Percentiles rank a stretch among this genome's conserved stretches.
Conservation (phyloP, 768 basidiomycete genomes). For the Phylloporus sp. region DNA sequence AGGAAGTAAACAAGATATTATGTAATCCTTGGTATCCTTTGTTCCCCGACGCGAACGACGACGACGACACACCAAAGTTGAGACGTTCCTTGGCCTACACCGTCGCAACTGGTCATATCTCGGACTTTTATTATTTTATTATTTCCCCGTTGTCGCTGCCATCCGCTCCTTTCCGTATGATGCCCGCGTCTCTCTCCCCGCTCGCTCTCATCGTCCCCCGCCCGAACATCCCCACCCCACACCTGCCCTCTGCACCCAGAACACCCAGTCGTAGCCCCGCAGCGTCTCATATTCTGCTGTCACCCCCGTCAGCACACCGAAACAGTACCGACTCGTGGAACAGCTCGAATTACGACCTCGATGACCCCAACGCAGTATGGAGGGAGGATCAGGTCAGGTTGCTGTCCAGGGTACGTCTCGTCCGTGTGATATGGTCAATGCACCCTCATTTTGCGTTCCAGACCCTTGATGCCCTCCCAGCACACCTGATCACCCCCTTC, state of each 20-base stretch:
- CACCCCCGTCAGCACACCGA: conserved; percentile 38
- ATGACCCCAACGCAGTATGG: conserved; percentile 68
- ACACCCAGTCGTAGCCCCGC: conserved; percentile 59
- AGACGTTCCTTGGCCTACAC: conserved; percentile 16
- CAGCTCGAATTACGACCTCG: conserved; percentile 66
- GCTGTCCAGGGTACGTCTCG: conserved; percentile 54
- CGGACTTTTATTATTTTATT: conserved; percentile 20
- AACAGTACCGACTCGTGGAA: conserved; percentile 85
- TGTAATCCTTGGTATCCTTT: conserved; percentile 12
- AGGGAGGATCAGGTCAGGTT: conserved; percentile 67
- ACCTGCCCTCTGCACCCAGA: conserved; percentile 44
- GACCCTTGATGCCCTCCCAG: conserved; percentile 81
- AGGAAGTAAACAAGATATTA: conserved; percentile 19
- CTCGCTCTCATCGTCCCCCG: conserved; percentile 63
- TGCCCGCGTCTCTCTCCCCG: conserved; percentile 46
- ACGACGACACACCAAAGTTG: conserved; percentile 16
- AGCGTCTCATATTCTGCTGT: conserved; percentile 51
- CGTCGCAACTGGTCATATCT: conserved; percentile 5
- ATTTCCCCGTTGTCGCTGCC: conserved; percentile 36
- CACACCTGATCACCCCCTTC: conserved; percentile 84
- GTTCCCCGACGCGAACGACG: conserved; percentile 23
- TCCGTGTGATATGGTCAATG: background rate
- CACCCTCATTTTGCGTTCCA: conserved; percentile 10
- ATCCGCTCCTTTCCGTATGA: conserved; percentile 42
- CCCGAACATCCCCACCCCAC: conserved; percentile 35